These are phyloP conservation scores for Xylaria sp. DNA, from an alignment of 2,329 filamentous ascomycete species.

Conservation along the genomic window DNA sequence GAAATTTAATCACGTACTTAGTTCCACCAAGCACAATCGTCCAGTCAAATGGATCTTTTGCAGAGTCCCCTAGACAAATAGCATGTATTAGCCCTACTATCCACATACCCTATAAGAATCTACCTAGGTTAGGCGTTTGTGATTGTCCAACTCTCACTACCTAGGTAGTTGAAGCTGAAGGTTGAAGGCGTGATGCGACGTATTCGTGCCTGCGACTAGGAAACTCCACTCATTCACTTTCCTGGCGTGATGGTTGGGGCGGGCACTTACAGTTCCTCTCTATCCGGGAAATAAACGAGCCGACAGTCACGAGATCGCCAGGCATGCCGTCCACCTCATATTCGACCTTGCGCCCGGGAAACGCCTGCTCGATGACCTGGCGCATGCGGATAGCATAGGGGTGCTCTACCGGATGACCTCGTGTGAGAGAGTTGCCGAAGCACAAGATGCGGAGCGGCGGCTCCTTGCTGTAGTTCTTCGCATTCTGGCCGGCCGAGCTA, in stretches of 20 bases:
- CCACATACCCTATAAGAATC: too few species aligned
- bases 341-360: conserved; percentile 46
- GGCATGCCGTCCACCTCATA: conserved; percentile 55
- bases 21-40: conserved; percentile 68
- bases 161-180: too few species aligned
- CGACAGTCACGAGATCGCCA: conserved; percentile 55
- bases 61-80: conserved; percentile 9
- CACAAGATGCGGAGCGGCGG: conserved; percentile 61
- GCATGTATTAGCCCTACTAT: conserved; percentile 13
- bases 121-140: too few species aligned
- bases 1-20: conserved; percentile 52
- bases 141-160: too few species aligned
- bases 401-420: conserved; percentile 56
- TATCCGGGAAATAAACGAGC: conserved; percentile 40
- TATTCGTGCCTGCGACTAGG: too few species aligned
- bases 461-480: conserved; percentile 34
- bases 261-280: conserved; percentile 22
- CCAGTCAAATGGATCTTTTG: conserved; percentile 52
- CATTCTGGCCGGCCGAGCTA: not conserved
- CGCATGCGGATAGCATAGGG: conserved; percentile 60
- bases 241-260: not conserved
- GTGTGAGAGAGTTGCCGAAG: conserved; percentile 69
- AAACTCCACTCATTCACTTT: not conserved
- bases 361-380: conserved; percentile 53
- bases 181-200: too few species aligned